Percentiles rank a stretch among this genome's conserved stretches.
These are phyloP conservation scores for Amanita rimosa DNA, from an alignment of 768 basidiomycete genomes.

Conservation along the genomic window DNA sequence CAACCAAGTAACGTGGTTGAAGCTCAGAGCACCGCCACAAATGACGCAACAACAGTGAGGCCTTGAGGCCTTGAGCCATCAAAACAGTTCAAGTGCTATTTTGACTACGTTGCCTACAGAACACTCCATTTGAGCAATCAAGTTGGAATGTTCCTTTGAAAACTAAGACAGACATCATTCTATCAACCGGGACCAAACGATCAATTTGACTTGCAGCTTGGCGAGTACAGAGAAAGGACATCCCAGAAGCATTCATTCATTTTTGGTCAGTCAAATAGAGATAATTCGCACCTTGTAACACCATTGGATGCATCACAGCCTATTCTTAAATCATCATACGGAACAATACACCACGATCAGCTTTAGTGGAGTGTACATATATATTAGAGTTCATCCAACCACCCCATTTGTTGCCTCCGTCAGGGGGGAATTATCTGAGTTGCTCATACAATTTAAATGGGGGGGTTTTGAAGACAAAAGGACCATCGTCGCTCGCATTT, in stretches of 20 bases:
- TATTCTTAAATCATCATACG: not conserved
- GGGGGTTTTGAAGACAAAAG: constrained; percentile 4
- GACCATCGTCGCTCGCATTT: constrained; percentile 4
- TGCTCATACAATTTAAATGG: constrained; percentile 5
- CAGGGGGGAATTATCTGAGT: not conserved
- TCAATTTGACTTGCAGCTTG: not conserved
- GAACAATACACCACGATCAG: not conserved
- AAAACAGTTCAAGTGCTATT: not conserved
- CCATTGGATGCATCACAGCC: not conserved
- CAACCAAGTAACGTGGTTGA: not conserved
- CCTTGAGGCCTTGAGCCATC: not conserved
- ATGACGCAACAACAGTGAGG: not conserved
- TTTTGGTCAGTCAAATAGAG: not conserved
- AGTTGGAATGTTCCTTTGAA: not conserved
- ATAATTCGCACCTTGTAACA: not conserved
- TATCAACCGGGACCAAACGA: not conserved
- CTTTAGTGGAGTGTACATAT: not conserved
- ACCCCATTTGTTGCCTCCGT: not conserved
- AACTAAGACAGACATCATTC: not conserved
- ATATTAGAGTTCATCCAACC: not conserved
- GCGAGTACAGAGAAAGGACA: not conserved
- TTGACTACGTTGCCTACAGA: not conserved
- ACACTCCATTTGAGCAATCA: not conserved
- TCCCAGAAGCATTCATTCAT: constrained; percentile 1
- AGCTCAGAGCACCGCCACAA: not conserved